Evolutionary conservation across 2,329 filamentous ascomycete genomes (phyloP).

Genomic region (Lasiodiplodia sp.): DNA sequence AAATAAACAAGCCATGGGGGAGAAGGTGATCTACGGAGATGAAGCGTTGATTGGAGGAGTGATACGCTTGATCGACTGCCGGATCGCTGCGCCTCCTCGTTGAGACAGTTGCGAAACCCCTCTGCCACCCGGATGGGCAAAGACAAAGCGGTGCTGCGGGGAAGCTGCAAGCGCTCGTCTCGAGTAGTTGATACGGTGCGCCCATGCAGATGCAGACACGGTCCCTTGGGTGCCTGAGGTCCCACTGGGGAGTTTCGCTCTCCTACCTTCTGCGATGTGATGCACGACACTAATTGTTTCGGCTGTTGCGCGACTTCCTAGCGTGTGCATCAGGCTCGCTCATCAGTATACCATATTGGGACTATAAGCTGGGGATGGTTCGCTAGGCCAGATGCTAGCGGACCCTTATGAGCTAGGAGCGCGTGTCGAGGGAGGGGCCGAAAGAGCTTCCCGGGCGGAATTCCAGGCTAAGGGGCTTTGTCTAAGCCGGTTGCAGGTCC

Average conservation of each 20-base stretch:
- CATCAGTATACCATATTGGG: conserved; percentile 19
- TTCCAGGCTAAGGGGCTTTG: not conserved
- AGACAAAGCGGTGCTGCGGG: not conserved
- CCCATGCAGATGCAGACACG: conserved; percentile 9
- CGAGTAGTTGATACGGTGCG: not conserved
- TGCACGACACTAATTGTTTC: conserved; percentile 25
- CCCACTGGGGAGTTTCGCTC: conserved; percentile 20
- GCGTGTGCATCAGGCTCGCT: conserved; percentile 21
- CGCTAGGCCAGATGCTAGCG: not conserved
- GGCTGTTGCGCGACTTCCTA: conserved; percentile 21
- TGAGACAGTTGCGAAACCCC: conserved; percentile 22
- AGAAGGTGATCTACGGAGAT: conserved; percentile 2
- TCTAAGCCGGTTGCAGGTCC: not conserved
- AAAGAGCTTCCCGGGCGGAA: not conserved
- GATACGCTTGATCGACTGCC: not conserved
- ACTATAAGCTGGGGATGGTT: conserved; percentile 1
- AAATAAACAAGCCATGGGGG: conserved; percentile 20
- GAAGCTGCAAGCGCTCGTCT: conserved; percentile 5
- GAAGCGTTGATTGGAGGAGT: conserved; percentile 22
- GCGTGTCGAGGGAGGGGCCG: not conserved
- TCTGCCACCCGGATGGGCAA: not conserved
- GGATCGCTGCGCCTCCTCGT: conserved; percentile 17
- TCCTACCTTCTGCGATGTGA: conserved; percentile 19
- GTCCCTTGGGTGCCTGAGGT: conserved; percentile 23
- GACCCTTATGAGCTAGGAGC: conserved; percentile 16